Evolutionary conservation across 805 yeast species (phyloP).

Genomic region (Wickerhamiella australiensis): DNA sequence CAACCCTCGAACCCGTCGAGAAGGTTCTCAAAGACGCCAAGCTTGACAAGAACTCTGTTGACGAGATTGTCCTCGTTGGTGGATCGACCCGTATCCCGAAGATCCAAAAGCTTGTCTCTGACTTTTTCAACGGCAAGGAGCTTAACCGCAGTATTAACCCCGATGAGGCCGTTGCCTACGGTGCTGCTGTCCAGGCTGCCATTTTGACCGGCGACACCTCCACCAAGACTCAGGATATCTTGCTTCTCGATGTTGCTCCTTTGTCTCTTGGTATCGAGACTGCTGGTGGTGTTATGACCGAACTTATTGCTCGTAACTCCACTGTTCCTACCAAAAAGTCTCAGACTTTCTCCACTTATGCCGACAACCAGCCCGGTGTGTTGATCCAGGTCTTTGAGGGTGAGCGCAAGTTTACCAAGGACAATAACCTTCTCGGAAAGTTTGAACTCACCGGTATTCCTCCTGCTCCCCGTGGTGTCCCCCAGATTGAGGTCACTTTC

Average conservation of each 20-base stretch:
- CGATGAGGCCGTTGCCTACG: slow-evolving; percentile 98
- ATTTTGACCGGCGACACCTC: slow-evolving; percentile 93
- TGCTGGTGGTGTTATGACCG: slow-evolving; percentile 99
- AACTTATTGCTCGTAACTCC: slow-evolving; percentile 95
- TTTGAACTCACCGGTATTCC: slow-evolving; percentile 94
- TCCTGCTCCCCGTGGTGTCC: slow-evolving; percentile 98
- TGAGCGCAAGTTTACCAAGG: slow-evolving; percentile 94
- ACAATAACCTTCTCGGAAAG: slow-evolving; percentile 93
- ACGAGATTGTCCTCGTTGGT: slow-evolving; percentile 92
- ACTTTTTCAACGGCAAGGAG: slow-evolving; percentile 94
- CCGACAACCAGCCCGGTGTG: slow-evolving; percentile 98
- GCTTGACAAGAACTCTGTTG: slow-evolving; percentile 76
- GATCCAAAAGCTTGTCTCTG: slow-evolving; percentile 88
- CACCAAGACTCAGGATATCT: slow-evolving; percentile 87
- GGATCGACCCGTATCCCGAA: slow-evolving; percentile 98
- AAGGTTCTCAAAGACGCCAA: slow-evolving; percentile 84
- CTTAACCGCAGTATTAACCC: slow-evolving; percentile 95
- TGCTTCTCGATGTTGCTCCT: slow-evolving; percentile 94
- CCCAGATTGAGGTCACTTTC: slow-evolving; percentile 94
- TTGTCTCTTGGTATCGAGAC: slow-evolving; percentile 95
- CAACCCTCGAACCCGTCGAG: slow-evolving; percentile 90
- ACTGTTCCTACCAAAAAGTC: slow-evolving; percentile 97
- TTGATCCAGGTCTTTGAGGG: slow-evolving; percentile 95
- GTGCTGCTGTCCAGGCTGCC: slow-evolving; percentile 98
- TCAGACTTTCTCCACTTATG: slow-evolving; percentile 90